Evolutionary conservation across 345 rosid genomes (phyloP).

Genomic region (Hibiscus syriacus): DNA sequence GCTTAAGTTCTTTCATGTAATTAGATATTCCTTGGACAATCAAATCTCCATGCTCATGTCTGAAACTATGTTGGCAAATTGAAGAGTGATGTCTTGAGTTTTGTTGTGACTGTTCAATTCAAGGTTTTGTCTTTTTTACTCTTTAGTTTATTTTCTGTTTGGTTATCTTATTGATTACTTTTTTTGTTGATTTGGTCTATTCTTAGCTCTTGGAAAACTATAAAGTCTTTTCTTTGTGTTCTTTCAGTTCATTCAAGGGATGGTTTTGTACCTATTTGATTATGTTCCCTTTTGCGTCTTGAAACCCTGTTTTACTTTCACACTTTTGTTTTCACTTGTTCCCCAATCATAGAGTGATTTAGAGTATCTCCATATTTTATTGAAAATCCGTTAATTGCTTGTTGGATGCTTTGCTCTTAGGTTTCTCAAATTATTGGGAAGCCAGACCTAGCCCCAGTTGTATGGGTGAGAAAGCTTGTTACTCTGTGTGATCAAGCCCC

Average conservation of each 20-base stretch:
- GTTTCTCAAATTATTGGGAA: slow-evolving; percentile 84
- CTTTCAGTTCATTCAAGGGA: too few species aligned
- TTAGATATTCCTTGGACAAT: not conserved
- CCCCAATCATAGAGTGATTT: too few species aligned
- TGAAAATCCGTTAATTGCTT: not conserved
- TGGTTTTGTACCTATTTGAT: too few species aligned
- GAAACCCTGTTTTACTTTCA: too few species aligned
- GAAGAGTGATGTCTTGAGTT: not conserved
- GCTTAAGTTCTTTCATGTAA: not conserved
- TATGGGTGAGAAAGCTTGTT: slow-evolving; percentile 92
- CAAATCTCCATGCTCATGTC: not conserved
- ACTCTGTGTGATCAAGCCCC: slow-evolving; percentile 88
- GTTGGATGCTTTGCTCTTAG: slow-evolving; percentile 23
- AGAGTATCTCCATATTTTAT: too few species aligned
- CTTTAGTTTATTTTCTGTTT: not conserved
- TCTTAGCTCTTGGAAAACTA: not conserved
- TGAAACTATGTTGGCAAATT: too few species aligned
- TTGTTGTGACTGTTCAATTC: slow-evolving; percentile 1
- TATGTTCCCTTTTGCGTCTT: too few species aligned
- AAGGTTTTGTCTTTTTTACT: not conserved
- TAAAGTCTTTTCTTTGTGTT: not conserved
- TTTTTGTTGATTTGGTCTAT: not conserved
- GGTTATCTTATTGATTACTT: not conserved
- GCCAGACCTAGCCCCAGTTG: slow-evolving; percentile 89
- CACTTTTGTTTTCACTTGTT: too few species aligned